Conservation (phyloP, 2,329 filamentous ascomycete genomes). For the Fusarium sp. region DNA sequence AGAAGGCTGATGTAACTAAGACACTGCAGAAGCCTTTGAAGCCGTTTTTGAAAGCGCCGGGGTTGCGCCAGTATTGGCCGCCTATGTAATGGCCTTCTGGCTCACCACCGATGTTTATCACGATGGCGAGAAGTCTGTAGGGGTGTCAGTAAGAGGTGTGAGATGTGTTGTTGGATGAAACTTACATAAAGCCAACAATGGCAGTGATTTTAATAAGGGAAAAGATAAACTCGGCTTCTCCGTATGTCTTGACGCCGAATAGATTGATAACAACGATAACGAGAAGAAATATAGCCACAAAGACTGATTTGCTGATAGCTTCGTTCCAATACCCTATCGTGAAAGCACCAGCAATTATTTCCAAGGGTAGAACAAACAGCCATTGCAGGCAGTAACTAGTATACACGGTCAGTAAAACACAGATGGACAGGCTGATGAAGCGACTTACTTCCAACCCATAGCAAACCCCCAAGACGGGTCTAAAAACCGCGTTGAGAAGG, state of each 20-base stretch:
- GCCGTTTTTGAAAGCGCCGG: conserved; percentile 84
- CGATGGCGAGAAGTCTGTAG: conserved; percentile 79
- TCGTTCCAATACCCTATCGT: conserved; percentile 85
- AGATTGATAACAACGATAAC: conserved; percentile 84
- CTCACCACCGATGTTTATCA: conserved; percentile 85
- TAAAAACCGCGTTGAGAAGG: conserved; percentile 92
- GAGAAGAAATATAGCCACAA: conserved; percentile 83
- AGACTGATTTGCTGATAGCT: conserved; percentile 73
- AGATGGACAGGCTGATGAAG: rapidly evolving
- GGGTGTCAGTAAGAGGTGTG: background rate
- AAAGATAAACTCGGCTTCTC: conserved; percentile 89
- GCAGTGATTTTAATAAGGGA: conserved; percentile 87
- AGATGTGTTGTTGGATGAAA: conserved; percentile 45
- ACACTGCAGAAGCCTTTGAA: conserved; percentile 84
- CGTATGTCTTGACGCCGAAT: conserved; percentile 88
- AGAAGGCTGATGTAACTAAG: conserved; percentile 80
- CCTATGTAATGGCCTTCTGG: conserved; percentile 82
- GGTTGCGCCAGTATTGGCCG: conserved; percentile 78
- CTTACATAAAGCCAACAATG: conserved; percentile 87
- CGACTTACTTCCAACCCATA: conserved; percentile 88
- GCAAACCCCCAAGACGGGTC: conserved; percentile 96
- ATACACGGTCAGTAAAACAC: no score
- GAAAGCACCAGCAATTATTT: conserved; percentile 87
- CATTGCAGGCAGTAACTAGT: conserved; percentile 85
- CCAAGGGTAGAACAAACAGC: conserved; percentile 83